Percentiles rank a stretch among this genome's conserved stretches.
Conservation (phyloP, 805 yeast species). For the Candida awuae region DNA sequence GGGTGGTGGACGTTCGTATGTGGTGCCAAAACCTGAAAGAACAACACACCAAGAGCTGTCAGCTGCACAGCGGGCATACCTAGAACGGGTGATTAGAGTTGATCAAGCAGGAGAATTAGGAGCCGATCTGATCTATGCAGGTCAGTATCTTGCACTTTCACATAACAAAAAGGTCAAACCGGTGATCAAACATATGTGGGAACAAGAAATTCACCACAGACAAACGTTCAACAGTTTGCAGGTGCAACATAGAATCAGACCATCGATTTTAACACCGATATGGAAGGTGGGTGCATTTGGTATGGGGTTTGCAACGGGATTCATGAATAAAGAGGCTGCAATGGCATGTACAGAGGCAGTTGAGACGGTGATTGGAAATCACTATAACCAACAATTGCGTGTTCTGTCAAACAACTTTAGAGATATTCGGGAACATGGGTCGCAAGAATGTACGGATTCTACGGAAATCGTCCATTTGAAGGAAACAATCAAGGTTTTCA, state of each 20-base stretch:
- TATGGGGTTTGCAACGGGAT: slow-evolving; percentile 81
- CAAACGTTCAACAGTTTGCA: slow-evolving; percentile 76
- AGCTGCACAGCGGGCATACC: slow-evolving; percentile 57
- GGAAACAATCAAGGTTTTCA: slow-evolving; percentile 58
- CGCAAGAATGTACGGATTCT: slow-evolving; percentile 29
- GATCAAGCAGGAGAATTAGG: slow-evolving; percentile 99
- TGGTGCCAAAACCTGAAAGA: slow-evolving; percentile 9
- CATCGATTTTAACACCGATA: slow-evolving; percentile 81
- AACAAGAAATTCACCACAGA: slow-evolving; percentile 90
- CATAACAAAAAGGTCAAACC: slow-evolving; percentile 70
- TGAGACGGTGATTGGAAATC: slow-evolving; percentile 95
- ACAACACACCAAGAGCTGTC: slow-evolving; percentile 25
- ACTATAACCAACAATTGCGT: slow-evolving; percentile 85
- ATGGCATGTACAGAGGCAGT: slow-evolving; percentile 99
- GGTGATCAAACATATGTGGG: slow-evolving; percentile 92
- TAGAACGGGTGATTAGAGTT: slow-evolving; percentile 74
- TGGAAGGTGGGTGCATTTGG: slow-evolving; percentile 91
- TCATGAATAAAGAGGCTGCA: slow-evolving; percentile 88
- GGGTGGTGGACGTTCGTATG: slow-evolving; percentile 4
- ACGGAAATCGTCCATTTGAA: slow-evolving; percentile 54
- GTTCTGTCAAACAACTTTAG: slow-evolving; percentile 61
- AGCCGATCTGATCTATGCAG: slow-evolving; percentile 86
- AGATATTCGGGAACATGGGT: slow-evolving; percentile 30
- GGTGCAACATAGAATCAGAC: slow-evolving; percentile 71
- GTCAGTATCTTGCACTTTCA: slow-evolving; percentile 74